Conservation (phyloP, 768 basidiomycete species). For the Phlegmacium glaucopus region DNA sequence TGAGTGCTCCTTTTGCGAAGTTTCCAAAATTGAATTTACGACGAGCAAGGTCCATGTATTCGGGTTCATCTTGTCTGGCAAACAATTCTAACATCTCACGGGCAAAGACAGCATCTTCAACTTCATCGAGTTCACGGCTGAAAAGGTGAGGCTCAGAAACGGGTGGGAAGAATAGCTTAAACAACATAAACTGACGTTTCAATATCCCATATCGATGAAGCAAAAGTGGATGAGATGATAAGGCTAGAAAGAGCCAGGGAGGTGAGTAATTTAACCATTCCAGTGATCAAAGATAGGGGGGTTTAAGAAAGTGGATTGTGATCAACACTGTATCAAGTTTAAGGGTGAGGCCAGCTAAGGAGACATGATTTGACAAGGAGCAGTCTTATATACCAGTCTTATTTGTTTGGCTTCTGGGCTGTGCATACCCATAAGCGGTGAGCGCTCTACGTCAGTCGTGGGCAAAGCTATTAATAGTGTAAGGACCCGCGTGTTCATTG, state of each 20-base stretch:
- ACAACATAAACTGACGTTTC: background rate
- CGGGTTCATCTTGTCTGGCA: background rate
- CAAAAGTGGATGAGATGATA: conserved; percentile 13
- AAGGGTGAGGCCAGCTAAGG: conserved; percentile 20
- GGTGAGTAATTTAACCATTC: conserved; percentile 16
- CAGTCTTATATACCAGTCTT: too few relatives aligned
- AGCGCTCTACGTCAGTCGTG: too few relatives aligned
- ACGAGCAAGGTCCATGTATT: background rate
- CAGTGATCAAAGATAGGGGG: conserved; percentile 1
- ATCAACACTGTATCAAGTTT: conserved; percentile 10
- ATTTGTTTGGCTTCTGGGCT: too few relatives aligned
- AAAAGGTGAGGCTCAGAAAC: background rate
- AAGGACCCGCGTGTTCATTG: too few relatives aligned
- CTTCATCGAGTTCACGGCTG: background rate
- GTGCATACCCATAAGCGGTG: too few relatives aligned
- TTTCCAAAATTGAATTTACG: background rate
- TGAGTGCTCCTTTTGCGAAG: background rate
- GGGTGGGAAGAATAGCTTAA: too few relatives aligned
- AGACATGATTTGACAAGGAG: background rate
- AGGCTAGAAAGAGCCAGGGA: conserved; percentile 11
- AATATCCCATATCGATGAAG: conserved; percentile 9
- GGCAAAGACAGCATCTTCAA: background rate
- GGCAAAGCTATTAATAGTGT: too few relatives aligned
- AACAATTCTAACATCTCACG: conserved; percentile 1
- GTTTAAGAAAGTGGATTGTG: conserved; percentile 4